Conservation (phyloP, 192 early-diverging fungal genomes). For the Coemansia sp. region DNA sequence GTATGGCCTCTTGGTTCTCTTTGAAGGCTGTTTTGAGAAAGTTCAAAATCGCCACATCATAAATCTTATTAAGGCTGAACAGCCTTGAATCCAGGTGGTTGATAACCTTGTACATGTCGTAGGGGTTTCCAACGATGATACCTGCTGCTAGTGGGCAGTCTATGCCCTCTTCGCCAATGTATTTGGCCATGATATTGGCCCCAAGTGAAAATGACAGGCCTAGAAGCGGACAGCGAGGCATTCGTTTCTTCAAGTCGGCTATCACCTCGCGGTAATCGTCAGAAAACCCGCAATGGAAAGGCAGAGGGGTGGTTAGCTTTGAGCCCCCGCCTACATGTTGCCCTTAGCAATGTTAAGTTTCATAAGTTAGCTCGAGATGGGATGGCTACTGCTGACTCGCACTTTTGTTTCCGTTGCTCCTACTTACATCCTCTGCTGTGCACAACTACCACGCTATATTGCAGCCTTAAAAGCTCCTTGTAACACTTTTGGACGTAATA, state of each 20-base stretch:
- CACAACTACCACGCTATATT: conserved; percentile 77
- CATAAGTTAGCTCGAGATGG: neutral
- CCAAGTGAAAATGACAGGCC: conserved; percentile 91
- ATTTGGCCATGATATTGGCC: conserved; percentile 91
- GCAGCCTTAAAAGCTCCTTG: conserved; percentile 58
- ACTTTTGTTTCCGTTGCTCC: neutral
- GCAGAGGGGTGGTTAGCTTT: conserved; percentile 68
- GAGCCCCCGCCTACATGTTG: conserved; percentile 58
- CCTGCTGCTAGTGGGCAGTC: conserved; percentile 72
- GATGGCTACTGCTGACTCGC: too few relatives aligned
- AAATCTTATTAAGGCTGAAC: conserved; percentile 57
- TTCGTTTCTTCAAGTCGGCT: conserved; percentile 39
- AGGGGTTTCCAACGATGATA: conserved; percentile 83
- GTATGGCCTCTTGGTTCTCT: conserved; percentile 45
- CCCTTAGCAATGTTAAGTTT: neutral
- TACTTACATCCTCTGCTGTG: conserved; percentile 85
- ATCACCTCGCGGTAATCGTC: conserved; percentile 64
- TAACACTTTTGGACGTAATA: conserved; percentile 81
- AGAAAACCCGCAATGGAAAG: conserved; percentile 82
- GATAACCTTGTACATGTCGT: conserved; percentile 68
- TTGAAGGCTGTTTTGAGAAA: conserved; percentile 53
- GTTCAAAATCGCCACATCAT: conserved; percentile 57
- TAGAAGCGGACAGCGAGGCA: conserved; percentile 66
- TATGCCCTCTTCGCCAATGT: conserved; percentile 78
- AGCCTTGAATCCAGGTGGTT: conserved; percentile 54